Evolutionary conservation across 768 basidiomycete species (phyloP).

Genomic region (Leccinum aurantiacum): DNA sequence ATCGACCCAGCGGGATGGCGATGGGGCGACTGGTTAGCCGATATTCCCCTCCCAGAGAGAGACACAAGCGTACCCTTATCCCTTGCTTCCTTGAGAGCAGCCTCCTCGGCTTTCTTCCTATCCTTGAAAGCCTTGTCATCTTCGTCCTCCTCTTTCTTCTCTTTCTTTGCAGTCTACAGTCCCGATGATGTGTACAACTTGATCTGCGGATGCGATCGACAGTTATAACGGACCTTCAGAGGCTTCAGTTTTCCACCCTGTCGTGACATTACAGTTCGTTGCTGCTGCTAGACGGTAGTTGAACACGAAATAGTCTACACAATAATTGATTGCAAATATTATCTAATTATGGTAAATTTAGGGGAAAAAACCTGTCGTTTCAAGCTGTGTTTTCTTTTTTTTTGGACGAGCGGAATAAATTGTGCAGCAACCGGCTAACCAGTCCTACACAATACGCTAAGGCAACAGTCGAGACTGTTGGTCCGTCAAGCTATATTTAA

Average conservation of each 20-base stretch:
- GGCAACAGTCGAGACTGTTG: too few relatives aligned
- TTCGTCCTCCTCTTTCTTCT: constrained; percentile 67
- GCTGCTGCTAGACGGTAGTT: constrained; percentile 2
- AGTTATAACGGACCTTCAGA: constrained; percentile 56
- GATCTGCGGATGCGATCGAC: background rate
- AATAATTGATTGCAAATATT: background rate
- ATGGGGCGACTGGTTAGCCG: background rate
- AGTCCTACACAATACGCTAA: too few relatives aligned
- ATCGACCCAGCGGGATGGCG: background rate
- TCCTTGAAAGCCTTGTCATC: constrained; percentile 74
- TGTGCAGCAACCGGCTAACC: too few relatives aligned
- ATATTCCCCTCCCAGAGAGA: background rate
- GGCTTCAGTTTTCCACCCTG: constrained; percentile 89
- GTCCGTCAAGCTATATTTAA: too few relatives aligned
- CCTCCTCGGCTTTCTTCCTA: constrained; percentile 73
- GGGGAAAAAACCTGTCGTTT: background rate
- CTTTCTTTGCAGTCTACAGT: constrained; percentile 78
- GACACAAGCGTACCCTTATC: constrained; percentile 57
- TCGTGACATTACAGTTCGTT: constrained; percentile 39
- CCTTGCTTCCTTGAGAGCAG: constrained; percentile 67
- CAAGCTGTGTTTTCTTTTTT: too few relatives aligned
- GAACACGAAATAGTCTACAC: background rate
- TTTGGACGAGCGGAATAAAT: too few relatives aligned
- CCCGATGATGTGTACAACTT: background rate
- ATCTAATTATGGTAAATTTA: constrained; percentile 8